Percentiles rank a stretch among this genome's conserved stretches.
Evolutionary conservation across 2,329 filamentous ascomycete species (phyloP).

Genomic region (Monilinia fructigena): DNA sequence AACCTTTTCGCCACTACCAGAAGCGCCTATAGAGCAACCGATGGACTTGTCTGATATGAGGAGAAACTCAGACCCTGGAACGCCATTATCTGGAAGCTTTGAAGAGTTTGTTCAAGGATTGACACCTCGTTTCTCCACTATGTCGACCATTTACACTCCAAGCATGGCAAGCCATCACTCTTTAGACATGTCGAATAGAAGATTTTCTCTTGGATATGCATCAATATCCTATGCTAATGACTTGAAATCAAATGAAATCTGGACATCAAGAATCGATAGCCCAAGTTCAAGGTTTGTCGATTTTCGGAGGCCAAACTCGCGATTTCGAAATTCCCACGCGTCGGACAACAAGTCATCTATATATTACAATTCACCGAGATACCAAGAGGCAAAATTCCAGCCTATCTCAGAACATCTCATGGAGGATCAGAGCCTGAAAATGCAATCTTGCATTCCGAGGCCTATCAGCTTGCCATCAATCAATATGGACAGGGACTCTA

Average conservation of each 20-base stretch:
- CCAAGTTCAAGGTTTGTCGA: conserved; percentile 12
- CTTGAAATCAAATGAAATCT: conserved; percentile 27
- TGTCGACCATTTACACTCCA: conserved; percentile 10
- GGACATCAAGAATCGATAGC: conserved; percentile 26
- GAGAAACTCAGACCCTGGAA: conserved; percentile 26
- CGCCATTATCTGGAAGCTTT: conserved; percentile 21
- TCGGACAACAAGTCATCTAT: neutral
- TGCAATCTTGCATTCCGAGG: neutral
- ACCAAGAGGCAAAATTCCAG: conserved; percentile 3
- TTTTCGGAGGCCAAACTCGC: neutral
- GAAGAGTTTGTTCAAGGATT: conserved; percentile 9
- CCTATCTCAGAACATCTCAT: neutral
- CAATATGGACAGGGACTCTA: conserved; percentile 2
- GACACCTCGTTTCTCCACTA: conserved; percentile 14
- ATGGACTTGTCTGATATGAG: neutral
- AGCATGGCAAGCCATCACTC: neutral
- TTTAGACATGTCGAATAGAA: conserved; percentile 18
- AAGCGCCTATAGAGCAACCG: conserved; percentile 2
- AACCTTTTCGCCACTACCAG: conserved; percentile 41
- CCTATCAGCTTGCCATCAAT: neutral
- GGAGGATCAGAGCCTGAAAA: neutral
- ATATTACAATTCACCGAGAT: neutral
- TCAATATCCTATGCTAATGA: conserved; percentile 28
- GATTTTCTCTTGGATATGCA: conserved; percentile 28
- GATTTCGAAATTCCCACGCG: neutral